Conservation (phyloP, 805 yeast genomes). For the Saccharomycopsis fodiens region DNA sequence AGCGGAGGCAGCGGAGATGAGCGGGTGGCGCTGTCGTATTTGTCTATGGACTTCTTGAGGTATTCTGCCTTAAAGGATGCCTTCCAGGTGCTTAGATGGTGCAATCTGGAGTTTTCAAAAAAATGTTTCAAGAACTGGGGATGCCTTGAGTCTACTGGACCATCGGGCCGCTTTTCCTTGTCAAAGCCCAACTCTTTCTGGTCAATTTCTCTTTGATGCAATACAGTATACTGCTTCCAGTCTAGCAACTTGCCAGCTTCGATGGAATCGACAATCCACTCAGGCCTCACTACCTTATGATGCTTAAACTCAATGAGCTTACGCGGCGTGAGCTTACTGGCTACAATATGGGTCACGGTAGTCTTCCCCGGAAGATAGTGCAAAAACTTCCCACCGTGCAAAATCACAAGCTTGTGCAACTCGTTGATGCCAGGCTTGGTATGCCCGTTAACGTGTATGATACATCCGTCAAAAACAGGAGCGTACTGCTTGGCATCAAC, state of each 20-base stretch:
- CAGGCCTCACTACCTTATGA: conserved; percentile 71
- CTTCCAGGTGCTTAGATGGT: conserved; percentile 85
- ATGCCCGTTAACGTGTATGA: conserved; percentile 80
- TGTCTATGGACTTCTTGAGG: conserved; percentile 37
- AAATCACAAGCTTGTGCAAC: conserved; percentile 60
- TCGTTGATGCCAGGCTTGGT: conserved; percentile 74
- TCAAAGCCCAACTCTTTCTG: conserved; percentile 37
- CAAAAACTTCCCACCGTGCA: conserved; percentile 74
- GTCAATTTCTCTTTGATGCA: conserved; percentile 43
- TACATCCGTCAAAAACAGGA: conserved; percentile 52
- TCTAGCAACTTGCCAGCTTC: conserved; percentile 39
- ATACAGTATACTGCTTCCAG: conserved; percentile 64
- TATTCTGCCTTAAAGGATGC: conserved; percentile 60
- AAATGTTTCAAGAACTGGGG: conserved; percentile 68
- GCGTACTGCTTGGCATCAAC: conserved; percentile 19
- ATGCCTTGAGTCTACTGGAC: conserved; percentile 52
- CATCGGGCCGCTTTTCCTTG: conserved; percentile 8
- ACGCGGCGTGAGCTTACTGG: conserved; percentile 69
- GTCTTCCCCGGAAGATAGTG: conserved; percentile 65
- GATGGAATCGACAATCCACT: conserved; percentile 71
- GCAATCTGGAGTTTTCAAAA: conserved; percentile 77
- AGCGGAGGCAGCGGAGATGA: neutral
- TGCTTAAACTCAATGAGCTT: conserved; percentile 59
- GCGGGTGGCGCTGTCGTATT: conserved; percentile 4
- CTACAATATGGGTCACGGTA: conserved; percentile 77